phyloP scores from a whole-genome alignment of 2,329 filamentous ascomycete genomes.

The Trichoderma sp. region DNA sequence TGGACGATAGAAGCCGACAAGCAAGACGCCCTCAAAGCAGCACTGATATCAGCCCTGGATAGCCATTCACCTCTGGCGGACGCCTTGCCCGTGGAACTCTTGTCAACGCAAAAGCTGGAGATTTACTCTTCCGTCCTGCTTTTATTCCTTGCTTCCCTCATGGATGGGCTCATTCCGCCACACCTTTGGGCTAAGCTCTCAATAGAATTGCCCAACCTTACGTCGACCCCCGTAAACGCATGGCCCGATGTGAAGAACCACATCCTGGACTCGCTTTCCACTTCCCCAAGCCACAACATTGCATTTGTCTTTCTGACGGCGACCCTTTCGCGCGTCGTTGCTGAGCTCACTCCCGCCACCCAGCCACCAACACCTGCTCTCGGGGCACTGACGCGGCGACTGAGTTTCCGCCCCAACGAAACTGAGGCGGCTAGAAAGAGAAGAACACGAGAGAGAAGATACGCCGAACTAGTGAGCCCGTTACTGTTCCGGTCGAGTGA shows the following conservation, averaged over 20 bases:
- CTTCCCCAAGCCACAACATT: conserved; percentile 77
- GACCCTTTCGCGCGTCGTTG: conserved; percentile 62
- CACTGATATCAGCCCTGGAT: conserved; percentile 70
- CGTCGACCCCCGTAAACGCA: conserved; percentile 31
- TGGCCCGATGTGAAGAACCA: conserved; percentile 49
- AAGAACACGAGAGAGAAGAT: conserved; percentile 59
- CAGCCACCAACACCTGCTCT: conserved; percentile 33
- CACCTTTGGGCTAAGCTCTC: conserved; percentile 71
- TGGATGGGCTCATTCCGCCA: conserved; percentile 75
- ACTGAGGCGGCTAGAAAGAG: conserved; percentile 46
- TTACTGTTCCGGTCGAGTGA: conserved; percentile 60
- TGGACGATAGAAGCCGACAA: conserved; percentile 36
- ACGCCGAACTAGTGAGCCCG: conserved; percentile 66
- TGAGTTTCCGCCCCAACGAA: conserved; percentile 48
- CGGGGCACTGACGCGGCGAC: conserved; percentile 44
- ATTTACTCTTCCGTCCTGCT: conserved; percentile 70
- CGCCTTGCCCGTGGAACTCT: conserved; percentile 62
- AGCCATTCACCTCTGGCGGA: conserved; percentile 63
- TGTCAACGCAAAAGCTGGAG: conserved; percentile 71
- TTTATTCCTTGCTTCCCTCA: conserved; percentile 71
- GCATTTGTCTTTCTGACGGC: conserved; percentile 85
- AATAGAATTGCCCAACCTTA: conserved; percentile 51
- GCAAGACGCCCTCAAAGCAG: conserved; percentile 36
- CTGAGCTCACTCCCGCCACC: conserved; percentile 49
- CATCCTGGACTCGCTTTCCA: conserved; percentile 72